phyloP scores from a whole-genome alignment of 108 stramenopile species.

The Skeletonema grethae region DNA sequence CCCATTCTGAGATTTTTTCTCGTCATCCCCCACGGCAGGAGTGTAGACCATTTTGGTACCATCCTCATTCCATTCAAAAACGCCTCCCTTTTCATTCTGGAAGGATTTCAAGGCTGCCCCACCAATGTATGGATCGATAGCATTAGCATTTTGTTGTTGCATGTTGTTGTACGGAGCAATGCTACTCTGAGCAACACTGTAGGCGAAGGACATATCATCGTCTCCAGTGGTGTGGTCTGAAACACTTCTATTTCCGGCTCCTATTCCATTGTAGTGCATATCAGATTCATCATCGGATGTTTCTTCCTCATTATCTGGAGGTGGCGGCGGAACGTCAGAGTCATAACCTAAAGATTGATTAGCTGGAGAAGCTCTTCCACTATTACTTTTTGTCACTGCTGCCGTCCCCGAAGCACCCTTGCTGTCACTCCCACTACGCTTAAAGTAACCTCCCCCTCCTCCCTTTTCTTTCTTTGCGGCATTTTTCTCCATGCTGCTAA shows the following conservation, averaged over 20 bases:
- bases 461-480: constrained; percentile 4
- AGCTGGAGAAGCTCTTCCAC: not conserved
- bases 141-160: not conserved
- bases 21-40: constrained; percentile 15
- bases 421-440: not conserved
- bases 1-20: constrained; percentile 22
- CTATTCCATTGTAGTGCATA: not conserved
- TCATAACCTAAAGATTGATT: not conserved
- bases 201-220: constrained; percentile 46
- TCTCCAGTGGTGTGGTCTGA: not conserved
- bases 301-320: not conserved
- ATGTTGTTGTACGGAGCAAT: constrained; percentile 1
- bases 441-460: not conserved
- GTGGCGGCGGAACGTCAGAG: not conserved
- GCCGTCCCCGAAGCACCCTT: not conserved
- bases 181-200: constrained; percentile 34
- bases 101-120: constrained; percentile 35
- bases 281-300: not conserved
- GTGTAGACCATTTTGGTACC: constrained; percentile 48
- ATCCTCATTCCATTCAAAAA: constrained; percentile 45
- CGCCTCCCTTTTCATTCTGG: constrained; percentile 41
- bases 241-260: not conserved
- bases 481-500: constrained; percentile 7
- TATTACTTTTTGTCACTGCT: not conserved
- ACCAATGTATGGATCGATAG: constrained; percentile 34